These are phyloP conservation scores for Isatis lusitanica DNA, from an alignment of 441 rosid species.

Conservation along the genomic window DNA sequence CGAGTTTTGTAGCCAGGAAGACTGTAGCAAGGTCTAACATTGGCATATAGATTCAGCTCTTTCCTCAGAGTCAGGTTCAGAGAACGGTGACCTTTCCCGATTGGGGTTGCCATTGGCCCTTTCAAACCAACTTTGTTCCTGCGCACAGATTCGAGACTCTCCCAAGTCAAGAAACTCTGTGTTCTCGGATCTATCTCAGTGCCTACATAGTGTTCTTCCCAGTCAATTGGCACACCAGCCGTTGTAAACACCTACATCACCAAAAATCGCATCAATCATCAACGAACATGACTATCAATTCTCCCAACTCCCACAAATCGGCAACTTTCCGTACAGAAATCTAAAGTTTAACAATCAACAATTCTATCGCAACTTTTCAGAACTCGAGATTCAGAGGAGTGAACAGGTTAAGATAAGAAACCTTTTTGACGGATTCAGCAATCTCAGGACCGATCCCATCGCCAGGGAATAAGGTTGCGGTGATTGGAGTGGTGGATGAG, in stretches of 20 bases:
- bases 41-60: conserved; percentile 89
- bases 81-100: conserved; percentile 96
- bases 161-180: conserved; percentile 92
- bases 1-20: conserved; percentile 92
- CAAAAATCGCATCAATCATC: conserved; percentile 1
- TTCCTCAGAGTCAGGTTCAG: conserved; percentile 89
- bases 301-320: not conserved
- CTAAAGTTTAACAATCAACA: not conserved
- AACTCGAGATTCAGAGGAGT: not conserved
- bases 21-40: conserved; percentile 94
- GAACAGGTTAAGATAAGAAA: not conserved
- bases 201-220: conserved; percentile 92
- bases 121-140: conserved; percentile 78
- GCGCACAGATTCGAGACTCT: conserved; percentile 90
- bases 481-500: conserved; percentile 50
- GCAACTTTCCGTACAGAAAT: not conserved
- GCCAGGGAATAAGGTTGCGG: conserved; percentile 86
- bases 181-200: conserved; percentile 85
- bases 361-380: not conserved
- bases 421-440: conserved; percentile 87
- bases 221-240: conserved; percentile 83
- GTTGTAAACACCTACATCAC: conserved; percentile 54
- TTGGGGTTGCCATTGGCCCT: conserved; percentile 99
- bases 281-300: not conserved
- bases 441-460: conserved; percentile 97